A percentile compares a stretch with the other conserved stretches of the same genome.
phyloP scores from a whole-genome alignment of 352 stramenopile genomes.

The Pythium brassicae region DNA sequence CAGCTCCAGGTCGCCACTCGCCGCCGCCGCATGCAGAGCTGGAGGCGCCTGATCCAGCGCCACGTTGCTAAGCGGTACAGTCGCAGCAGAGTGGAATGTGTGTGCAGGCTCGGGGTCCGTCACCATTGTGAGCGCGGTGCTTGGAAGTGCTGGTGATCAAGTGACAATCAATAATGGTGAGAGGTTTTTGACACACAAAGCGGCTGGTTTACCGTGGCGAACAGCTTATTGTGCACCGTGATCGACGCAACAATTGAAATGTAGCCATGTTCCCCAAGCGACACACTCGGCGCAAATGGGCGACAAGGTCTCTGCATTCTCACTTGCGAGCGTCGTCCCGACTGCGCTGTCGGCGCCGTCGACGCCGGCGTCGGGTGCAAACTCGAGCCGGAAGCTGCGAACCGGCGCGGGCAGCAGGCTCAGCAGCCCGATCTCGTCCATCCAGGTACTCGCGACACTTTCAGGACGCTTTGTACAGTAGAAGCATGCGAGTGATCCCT shows the following conservation, averaged over 20 bases:
- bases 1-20: conserved; percentile 1
- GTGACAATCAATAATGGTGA: too few species aligned
- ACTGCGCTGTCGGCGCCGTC: neutral
- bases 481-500: neutral
- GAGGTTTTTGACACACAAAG: too few species aligned
- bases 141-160: neutral
- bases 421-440: conserved; percentile 1
- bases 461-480: neutral
- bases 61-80: too few species aligned
- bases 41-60: neutral
- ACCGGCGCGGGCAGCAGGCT: neutral
- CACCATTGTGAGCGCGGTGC: neutral
- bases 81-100: too few species aligned
- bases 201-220: too few species aligned
- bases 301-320: neutral
- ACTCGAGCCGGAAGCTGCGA: neutral
- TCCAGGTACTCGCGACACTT: neutral
- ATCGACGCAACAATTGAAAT: neutral
- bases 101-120: neutral
- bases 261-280: neutral
- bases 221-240: too few species aligned
- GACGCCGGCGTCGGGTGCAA: neutral
- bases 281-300: neutral
- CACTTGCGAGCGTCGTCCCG: neutral
- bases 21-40: conserved; percentile 1